Conservation (phyloP, 208 protist genomes). For the Kentomonas sorsogonicus region DNA sequence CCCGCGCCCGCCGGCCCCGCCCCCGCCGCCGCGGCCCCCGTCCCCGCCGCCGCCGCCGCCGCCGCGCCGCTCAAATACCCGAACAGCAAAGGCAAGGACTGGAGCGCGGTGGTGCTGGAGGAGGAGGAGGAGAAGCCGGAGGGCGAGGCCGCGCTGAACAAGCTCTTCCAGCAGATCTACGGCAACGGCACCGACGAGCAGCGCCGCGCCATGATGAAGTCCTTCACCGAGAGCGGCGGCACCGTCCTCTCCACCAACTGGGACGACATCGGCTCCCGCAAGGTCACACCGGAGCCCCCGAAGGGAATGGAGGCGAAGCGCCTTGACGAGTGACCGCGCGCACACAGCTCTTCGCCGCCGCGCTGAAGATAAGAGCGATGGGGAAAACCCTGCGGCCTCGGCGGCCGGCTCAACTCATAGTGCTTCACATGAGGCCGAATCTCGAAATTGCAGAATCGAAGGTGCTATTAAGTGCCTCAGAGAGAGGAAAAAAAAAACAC, state of each 20-base stretch:
- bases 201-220: slow-evolving; percentile 93
- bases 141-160: slow-evolving; percentile 87
- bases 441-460: no score
- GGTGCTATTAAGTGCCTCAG: no score
- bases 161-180: slow-evolving; percentile 94
- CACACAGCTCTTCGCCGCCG: not conserved
- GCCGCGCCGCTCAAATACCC: slow-evolving; percentile 60
- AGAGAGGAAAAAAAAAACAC: slow-evolving; percentile 6
- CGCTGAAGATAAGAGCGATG: no score
- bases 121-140: slow-evolving; percentile 86
- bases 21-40: not conserved
- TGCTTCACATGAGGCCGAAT: no score
- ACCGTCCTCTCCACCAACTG: slow-evolving; percentile 96
- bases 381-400: no score
- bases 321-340: slow-evolving; percentile 22
- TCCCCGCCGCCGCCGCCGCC: slow-evolving; percentile 13
- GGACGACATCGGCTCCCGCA: slow-evolving; percentile 87
- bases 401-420: no score
- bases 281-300: slow-evolving; percentile 80
- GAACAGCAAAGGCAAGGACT: slow-evolving; percentile 85
- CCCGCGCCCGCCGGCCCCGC: slow-evolving; percentile 4
- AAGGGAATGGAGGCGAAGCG: slow-evolving; percentile 87
- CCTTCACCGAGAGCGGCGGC: slow-evolving; percentile 91
- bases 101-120: slow-evolving; percentile 60
- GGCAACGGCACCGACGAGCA: slow-evolving; percentile 85